Percentiles rank a stretch among this genome's conserved stretches.
Conservation (phyloP, 2,329 filamentous ascomycete species). For the Aspergillus hortae region DNA sequence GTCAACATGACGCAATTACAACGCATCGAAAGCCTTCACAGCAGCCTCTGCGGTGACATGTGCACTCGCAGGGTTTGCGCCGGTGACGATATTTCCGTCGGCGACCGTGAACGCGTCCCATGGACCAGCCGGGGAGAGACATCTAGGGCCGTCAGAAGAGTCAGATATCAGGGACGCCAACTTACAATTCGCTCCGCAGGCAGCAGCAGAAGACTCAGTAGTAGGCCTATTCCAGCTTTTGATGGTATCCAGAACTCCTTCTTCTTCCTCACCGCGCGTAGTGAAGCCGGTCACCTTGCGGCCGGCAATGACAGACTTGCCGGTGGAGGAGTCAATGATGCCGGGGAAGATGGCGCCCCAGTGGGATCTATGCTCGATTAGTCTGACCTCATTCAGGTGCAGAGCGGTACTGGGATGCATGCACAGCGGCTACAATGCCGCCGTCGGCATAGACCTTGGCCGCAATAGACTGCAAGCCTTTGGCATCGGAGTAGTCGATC, state of each 20-base stretch:
- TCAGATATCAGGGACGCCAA: background rate
- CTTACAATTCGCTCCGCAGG: conserved; percentile 30
- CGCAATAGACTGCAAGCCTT: conserved; percentile 21
- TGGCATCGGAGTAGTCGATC: too few relatives aligned
- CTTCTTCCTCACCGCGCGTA: conserved; percentile 32
- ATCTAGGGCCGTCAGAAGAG: background rate
- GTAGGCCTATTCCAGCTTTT: conserved; percentile 29
- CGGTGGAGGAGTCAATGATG: conserved; percentile 27
- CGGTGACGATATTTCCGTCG: conserved; percentile 35
- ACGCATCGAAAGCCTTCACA: conserved; percentile 23
- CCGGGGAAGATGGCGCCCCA: conserved; percentile 38
- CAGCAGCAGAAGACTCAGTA: conserved; percentile 28
- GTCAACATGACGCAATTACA: conserved; percentile 1
- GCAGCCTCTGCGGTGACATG: conserved; percentile 29
- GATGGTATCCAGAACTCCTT: conserved; percentile 33
- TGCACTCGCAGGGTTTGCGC: conserved; percentile 34
- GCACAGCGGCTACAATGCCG: conserved; percentile 34
- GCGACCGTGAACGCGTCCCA: conserved; percentile 22
- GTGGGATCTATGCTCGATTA: conserved; percentile 27
- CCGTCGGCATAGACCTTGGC: conserved; percentile 26
- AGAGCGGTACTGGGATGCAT: background rate
- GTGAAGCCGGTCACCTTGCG: conserved; percentile 40
- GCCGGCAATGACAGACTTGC: conserved; percentile 31
- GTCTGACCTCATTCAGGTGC: background rate
- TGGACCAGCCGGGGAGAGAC: conserved; percentile 4